A percentile compares a stretch with the other conserved stretches of the same genome.
Conservation (phyloP, 495 filamentous ascomycete genomes). For the Penicillium mononematosum region DNA sequence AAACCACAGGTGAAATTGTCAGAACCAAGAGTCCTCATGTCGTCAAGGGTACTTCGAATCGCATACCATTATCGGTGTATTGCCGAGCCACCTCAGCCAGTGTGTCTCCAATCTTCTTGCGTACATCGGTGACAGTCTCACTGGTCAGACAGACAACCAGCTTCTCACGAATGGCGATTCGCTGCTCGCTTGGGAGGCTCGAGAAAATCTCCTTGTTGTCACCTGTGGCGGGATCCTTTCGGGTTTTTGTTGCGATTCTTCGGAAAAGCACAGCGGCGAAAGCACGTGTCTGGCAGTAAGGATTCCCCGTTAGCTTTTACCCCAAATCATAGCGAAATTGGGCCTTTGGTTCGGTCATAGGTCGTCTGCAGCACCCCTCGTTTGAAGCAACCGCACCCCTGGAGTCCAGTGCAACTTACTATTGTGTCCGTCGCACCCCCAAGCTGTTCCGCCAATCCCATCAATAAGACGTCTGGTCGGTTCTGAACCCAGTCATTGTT, state of each 20-base stretch:
- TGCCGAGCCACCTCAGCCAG: conserved; percentile 93
- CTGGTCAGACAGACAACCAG: conserved; percentile 70
- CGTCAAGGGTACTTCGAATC: conserved; percentile 18
- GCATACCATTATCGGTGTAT: conserved; percentile 85
- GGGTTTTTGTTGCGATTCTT: conserved; percentile 82
- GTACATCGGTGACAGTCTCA: conserved; percentile 67
- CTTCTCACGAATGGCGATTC: conserved; percentile 73
- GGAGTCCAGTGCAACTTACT: conserved; percentile 51
- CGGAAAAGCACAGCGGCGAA: conserved; percentile 95
- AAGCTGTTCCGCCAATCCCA: conserved; percentile 93
- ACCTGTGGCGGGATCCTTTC: conserved; percentile 67
- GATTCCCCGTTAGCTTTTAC: conserved; percentile 1
- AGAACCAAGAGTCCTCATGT: conserved; percentile 17
- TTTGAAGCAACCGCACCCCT: conserved; percentile 6
- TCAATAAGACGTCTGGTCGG: conserved; percentile 80
- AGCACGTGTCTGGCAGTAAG: conserved; percentile 63
- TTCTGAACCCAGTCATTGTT: conserved; percentile 82
- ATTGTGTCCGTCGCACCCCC: conserved; percentile 63
- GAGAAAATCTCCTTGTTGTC: conserved; percentile 80
- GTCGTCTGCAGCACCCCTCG: conserved; percentile 7
- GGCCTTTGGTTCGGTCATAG: not conserved
- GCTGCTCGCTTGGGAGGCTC: conserved; percentile 66
- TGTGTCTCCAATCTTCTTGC: conserved; percentile 95
- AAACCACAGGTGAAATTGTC: conserved; percentile 19
- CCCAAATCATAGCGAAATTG: not conserved